Evolutionary conservation across 768 basidiomycete genomes (phyloP), one percentile per base, ranked within the genome.

Genomic region (Tremella mesenterica): DNA sequence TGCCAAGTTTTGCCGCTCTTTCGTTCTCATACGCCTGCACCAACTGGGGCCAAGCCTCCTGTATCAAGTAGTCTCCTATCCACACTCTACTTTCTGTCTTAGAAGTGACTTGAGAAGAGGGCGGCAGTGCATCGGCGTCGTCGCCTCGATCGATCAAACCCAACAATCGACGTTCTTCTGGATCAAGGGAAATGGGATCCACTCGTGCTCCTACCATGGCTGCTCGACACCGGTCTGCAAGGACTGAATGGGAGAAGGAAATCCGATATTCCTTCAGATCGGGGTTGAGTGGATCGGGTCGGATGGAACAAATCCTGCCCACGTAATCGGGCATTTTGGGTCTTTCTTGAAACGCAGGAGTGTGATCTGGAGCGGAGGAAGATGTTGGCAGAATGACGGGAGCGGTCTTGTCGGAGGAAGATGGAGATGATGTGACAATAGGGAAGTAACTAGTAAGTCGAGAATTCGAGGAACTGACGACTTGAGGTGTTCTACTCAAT

Each of bases 51-150:
- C 82, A 84, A 1, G 80, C 86, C 28, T 81, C 70, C 12, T 76
- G 73, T 10, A 91, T 79, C 78, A 93, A 84, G 49, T 79, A 83
- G 21, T 85, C 87, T 0, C 89, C 86, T 73, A 90, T 79, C 89
- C 89, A 93, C 10, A 89, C 68, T 13, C 80, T 79, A 44, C 75
- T 78, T n/a, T 76, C 73, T 0, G 83, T 83, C 58, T 81, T 78
- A 9, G 25, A 12, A n/a, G n/a, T n/a, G n/a, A n/a, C n/a, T n/a
- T n/a, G n/a, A n/a, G n/a, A n/a, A n/a, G n/a, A n/a, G n/a, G n/a
- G n/a, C n/a, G n/a, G n/a, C 27, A 8, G 36, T 7, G 31, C 29
- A 14, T 48, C 27, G 2, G 52, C 50, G 0, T 33, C 36, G 44
- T 28, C 21, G 16, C 9, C 8, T 25, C 50, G 28, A 9, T 77